A percentile compares a stretch with the other conserved stretches of the same genome.
These are phyloP conservation scores for Pythium monospermum DNA, from an alignment of 352 stramenopile species.

Conservation along the genomic window DNA sequence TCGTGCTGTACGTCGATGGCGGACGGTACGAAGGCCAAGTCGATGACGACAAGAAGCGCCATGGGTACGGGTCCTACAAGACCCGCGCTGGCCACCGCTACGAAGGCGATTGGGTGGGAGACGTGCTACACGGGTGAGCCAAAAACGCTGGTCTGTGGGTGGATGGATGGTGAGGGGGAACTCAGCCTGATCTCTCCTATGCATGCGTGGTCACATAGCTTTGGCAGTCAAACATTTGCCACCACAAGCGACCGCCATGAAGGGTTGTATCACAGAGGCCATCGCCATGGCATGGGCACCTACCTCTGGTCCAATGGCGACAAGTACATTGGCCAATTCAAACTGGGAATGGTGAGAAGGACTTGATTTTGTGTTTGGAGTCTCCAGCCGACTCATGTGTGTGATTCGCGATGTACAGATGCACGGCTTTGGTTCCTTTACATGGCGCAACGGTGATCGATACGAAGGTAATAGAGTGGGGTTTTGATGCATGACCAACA, in stretches of 20 bases:
- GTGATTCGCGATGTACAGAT: conserved; percentile 35
- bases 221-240: conserved; percentile 80
- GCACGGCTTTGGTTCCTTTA: conserved; percentile 64
- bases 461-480: conserved; percentile 69
- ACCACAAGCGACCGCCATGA: conserved; percentile 81
- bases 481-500: too few relatives aligned
- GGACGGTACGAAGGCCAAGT: conserved; percentile 61
- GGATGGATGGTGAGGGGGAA: conserved; percentile 15
- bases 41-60: conserved; percentile 40
- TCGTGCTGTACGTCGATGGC: conserved; percentile 61
- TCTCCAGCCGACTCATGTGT: not conserved
- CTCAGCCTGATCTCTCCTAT: not conserved
- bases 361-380: not conserved
- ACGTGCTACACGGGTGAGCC: conserved; percentile 78
- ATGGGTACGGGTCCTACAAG: conserved; percentile 57
- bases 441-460: conserved; percentile 68
- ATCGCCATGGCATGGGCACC: conserved; percentile 76
- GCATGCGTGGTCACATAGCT: conserved; percentile 34
- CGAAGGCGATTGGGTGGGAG: conserved; percentile 77
- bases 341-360: conserved; percentile 54
- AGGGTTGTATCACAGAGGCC: conserved; percentile 84
- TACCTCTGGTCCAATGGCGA: conserved; percentile 88
- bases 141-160: conserved; percentile 13
- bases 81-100: conserved; percentile 60
- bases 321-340: conserved; percentile 86